Evolutionary conservation across 1,139 yeast species (phyloP), one percentile per base, ranked within the genome.

Genomic region (Candida anutae): DNA sequence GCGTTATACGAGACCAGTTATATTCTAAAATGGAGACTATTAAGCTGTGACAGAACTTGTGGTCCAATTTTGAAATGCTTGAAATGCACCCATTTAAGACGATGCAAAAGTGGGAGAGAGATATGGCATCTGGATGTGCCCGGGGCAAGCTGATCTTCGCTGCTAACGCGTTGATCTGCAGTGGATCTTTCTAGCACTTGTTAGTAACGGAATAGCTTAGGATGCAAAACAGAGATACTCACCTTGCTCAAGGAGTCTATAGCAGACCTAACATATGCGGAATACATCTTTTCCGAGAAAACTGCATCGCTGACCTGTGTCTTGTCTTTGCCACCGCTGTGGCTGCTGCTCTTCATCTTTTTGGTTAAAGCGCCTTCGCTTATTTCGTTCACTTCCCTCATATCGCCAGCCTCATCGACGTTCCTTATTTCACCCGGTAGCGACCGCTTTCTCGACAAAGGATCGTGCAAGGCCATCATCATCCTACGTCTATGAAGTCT

Each of bases 221-320:
- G 10, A 10, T 10, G 8, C 19, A 17, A 17, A 8, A 17, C 19
- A 17, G 10, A 20, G 23, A 54, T 64, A 64, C 69, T 62, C 72
- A 59, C 66, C 56, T 64, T 70, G 36, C 79, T 87, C 45, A 80
- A 59, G 31, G 80, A 73, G 29, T 77, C 80, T 39, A 83, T 58
- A 21, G 93, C 93, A 32, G 82, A 69, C 40, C 68, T 70, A 18
- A 81, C 76, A 46, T 69, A 74, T 24, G 81, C 65, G 28, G 67
- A 55, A 53, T 77, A 81, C 71, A 80, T 68, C 48, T 73, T 68
- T 30, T 69, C 73, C 22, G 72, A 58, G 42, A 69, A 63, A 27
- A 48, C 45, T 25, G 34, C 27, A 24, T 34, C 32, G 20, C 33
- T 30, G 18, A 27, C 28, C n/a, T n/a, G n/a, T n/a, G n/a, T n/a